These are phyloP conservation scores for Colletotrichum spaethianum DNA, from an alignment of 2,329 filamentous ascomycete genomes.

Conservation along the genomic window DNA sequence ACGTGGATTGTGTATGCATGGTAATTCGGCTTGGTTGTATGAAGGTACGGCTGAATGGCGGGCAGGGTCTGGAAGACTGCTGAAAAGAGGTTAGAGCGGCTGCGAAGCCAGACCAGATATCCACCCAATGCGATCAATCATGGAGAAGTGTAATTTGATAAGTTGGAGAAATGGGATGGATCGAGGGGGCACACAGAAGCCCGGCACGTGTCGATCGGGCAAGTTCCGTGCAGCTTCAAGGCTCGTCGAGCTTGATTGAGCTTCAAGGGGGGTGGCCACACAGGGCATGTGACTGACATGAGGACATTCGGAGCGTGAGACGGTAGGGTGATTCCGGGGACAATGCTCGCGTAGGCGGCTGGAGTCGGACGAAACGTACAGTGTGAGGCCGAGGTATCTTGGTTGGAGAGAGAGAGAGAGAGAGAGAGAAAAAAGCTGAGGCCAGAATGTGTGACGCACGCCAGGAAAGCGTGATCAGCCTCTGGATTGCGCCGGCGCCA, in stretches of 20 bases:
- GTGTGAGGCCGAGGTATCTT: constrained; percentile 31
- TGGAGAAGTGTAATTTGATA: constrained; percentile 12
- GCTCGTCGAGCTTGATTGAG: not conserved
- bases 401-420: not conserved
- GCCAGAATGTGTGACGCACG: constrained; percentile 26
- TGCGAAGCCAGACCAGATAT: constrained; percentile 39
- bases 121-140: constrained; percentile 30
- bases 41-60: constrained; percentile 3
- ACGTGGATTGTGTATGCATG: constrained; percentile 12
- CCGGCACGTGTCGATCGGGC: constrained; percentile 25
- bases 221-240: constrained; percentile 27
- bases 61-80: constrained; percentile 25
- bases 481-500: constrained; percentile 20
- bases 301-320: constrained; percentile 13
- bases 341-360: constrained; percentile 16
- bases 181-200: not conserved
- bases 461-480: constrained; percentile 30
- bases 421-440: constrained; percentile 9
- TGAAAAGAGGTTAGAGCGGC: constrained; percentile 39
- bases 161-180: not conserved
- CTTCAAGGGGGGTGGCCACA: not conserved
- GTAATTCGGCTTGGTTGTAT: constrained; percentile 3
- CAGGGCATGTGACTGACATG: constrained; percentile 31
- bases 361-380: constrained; percentile 9
- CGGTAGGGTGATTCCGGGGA: constrained; percentile 17